Conservation (phyloP, 768 basidiomycete genomes). For the Cystobasidium onofrii region DNA sequence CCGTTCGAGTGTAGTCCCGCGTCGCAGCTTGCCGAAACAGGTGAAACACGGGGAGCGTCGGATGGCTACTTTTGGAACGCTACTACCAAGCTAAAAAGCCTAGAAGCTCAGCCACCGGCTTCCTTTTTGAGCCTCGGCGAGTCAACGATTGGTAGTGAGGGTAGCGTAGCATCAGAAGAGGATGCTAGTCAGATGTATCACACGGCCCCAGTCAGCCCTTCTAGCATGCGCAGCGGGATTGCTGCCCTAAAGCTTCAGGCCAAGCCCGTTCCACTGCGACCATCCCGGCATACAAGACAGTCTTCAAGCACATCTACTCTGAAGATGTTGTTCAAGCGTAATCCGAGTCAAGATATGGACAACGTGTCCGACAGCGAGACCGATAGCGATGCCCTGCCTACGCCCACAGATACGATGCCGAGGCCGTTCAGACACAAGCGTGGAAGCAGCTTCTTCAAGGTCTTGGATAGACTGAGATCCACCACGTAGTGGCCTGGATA, state of each 20-base stretch:
- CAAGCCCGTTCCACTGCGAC: not conserved
- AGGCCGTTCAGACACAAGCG: not conserved
- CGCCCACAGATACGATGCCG: not conserved
- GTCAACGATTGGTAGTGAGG: not conserved
- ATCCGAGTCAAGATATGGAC: not conserved
- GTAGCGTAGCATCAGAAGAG: not conserved
- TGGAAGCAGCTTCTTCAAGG: not conserved
- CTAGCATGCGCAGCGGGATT: not conserved
- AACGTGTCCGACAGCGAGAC: not conserved
- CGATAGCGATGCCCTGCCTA: not conserved
- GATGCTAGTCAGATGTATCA: not conserved
- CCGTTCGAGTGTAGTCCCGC: no score
- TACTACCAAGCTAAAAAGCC: no score
- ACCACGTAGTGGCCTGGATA: no score
- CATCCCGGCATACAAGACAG: not conserved
- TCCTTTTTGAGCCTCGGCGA: not conserved
- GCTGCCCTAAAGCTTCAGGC: not conserved
- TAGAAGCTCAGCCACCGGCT: not conserved
- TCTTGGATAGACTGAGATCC: not conserved
- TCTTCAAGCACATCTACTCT: not conserved
- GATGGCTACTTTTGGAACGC: no score
- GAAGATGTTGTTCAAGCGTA: not conserved
- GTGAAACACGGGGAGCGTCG: no score
- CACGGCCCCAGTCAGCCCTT: not conserved
- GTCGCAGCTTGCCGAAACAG: no score